Conservation (phyloP, 1,284 basidiomycete species). For the Austroboletus olivaceoglutinosus region DNA sequence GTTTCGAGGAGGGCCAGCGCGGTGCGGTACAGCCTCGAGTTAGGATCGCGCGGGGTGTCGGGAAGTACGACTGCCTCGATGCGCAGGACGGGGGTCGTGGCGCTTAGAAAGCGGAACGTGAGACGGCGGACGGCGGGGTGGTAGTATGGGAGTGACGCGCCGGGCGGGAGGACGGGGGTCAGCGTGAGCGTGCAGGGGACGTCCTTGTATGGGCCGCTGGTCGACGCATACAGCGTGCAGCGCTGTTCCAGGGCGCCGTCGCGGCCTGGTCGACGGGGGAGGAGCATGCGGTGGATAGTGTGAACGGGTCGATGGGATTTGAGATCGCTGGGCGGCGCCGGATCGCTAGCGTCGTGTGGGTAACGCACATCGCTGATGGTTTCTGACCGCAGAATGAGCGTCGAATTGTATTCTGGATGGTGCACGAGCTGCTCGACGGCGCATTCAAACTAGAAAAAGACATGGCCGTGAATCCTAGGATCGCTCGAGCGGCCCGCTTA, state of each 20-base stretch:
- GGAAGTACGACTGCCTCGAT: constrained; percentile 59
- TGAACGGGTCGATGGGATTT: constrained; percentile 40
- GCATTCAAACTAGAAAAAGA: constrained; percentile 53
- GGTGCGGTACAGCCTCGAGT: constrained; percentile 75
- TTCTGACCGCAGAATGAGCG: constrained; percentile 77
- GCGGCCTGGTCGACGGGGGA: constrained; percentile 70
- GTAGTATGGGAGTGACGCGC: constrained; percentile 66
- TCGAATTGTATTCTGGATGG: constrained; percentile 83
- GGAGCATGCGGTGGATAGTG: constrained; percentile 58
- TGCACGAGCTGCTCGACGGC: constrained; percentile 66
- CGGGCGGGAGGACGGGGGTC: constrained; percentile 53
- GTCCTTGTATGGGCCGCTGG: constrained; percentile 16
- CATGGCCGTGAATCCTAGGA: not conserved
- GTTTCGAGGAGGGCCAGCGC: constrained; percentile 79
- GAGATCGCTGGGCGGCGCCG: constrained; percentile 37
- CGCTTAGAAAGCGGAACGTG: constrained; percentile 63
- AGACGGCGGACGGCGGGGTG: constrained; percentile 73
- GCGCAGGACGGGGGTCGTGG: constrained; percentile 36
- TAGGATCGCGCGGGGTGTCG: constrained; percentile 47
- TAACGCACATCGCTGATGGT: constrained; percentile 46
- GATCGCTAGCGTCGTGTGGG: constrained; percentile 13
- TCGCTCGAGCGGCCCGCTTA: constrained; percentile 16
- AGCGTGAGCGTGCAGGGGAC: constrained; percentile 53
- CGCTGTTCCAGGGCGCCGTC: constrained; percentile 70
- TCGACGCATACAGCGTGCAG: constrained; percentile 60